Base-by-base conservation (phyloP, 73 alveolate genomes). In the Paramecium tetraurelia region DNA sequence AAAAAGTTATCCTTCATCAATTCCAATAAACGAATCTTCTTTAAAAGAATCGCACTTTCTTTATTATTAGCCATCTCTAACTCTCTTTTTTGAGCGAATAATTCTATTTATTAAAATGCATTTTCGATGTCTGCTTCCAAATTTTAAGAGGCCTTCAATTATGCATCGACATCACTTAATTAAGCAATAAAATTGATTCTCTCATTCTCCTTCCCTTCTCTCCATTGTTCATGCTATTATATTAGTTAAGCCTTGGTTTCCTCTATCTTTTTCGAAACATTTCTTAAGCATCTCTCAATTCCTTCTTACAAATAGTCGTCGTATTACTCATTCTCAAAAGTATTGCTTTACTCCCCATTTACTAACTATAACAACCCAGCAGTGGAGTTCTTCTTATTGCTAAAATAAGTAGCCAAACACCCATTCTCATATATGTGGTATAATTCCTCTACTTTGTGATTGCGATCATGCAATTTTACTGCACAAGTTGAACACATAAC, bases 401-500 rank as follows among this genome's bases (percentile, higher is more conserved):
- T 44, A 24, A 21, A 18, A 80, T 80, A 80, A n/a, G 90, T 27
- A n/a, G 46, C 70, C 20, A 80, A 80, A 31, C 46, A 44, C 11
- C 90, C 90, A 41, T 27, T 46, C 35, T 80, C 90, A 27, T 40
- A 46, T 0, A 80, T 33, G 22, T 80, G 20, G 5, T 33, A 44
- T 20, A 80, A 46, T 80, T 80, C 90, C 18, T 80, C 90, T 80
- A 80, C 24, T 89, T 89, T 89, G 48, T 89, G 94, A 29, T 24
- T 41, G 29, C 87, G 35, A 71, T 89, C 87, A 89, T 89, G 94
- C 22, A 70, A 29, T 89, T 89, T 89, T 10, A 89, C 94, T 6
- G 94, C 94, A 83, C 94, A 89, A 14, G 87, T 83, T 22, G 72
- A 46, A 44, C 94, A 89, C 94, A 89, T 89, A 4, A 89, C 94